These are phyloP conservation scores for Apium graveolens DNA, from an alignment of 129 eudicot species.

Conservation along the genomic window DNA sequence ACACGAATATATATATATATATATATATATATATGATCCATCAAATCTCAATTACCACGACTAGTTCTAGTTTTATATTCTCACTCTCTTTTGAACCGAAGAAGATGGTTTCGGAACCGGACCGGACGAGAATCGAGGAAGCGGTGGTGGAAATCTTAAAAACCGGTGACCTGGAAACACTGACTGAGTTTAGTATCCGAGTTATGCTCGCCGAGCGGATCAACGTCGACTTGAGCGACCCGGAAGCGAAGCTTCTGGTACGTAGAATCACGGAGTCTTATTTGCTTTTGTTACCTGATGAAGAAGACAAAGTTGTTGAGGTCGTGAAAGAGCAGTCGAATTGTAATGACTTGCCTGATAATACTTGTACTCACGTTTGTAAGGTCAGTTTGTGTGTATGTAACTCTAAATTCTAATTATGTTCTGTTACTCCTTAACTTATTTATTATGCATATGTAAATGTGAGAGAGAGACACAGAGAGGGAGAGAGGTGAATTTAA, in stretches of 20 bases:
- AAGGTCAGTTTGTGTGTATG: slow-evolving; percentile 25
- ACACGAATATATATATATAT: too few relatives aligned
- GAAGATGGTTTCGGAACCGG: slow-evolving; percentile 26
- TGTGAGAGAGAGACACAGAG: background rate
- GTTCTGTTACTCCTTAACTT: background rate
- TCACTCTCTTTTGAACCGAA: background rate
- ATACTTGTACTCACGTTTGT: slow-evolving; percentile 32
- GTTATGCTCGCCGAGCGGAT: slow-evolving; percentile 41
- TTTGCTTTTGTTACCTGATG: slow-evolving; percentile 35
- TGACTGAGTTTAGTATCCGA: slow-evolving; percentile 56
- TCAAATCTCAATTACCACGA: too few relatives aligned
- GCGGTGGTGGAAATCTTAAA: slow-evolving; percentile 45
- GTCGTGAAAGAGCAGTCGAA: slow-evolving; percentile 15
- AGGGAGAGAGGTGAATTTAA: background rate
- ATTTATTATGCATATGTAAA: background rate
- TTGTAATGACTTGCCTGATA: slow-evolving; percentile 8
- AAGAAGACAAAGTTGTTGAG: background rate
- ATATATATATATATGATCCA: too few relatives aligned
- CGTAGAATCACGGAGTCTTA: slow-evolving; percentile 45
- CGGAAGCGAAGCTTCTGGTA: slow-evolving; percentile 41
- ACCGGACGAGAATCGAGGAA: slow-evolving; percentile 38
- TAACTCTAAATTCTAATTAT: background rate
- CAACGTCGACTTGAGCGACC: slow-evolving; percentile 38
- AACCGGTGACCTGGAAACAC: slow-evolving; percentile 45
- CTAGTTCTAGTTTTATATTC: too few relatives aligned